A percentile compares a stretch with the other conserved stretches of the same genome.
phyloP scores from a whole-genome alignment of 176 grass and related monocot genomes.

The Lolium multiflorum region DNA sequence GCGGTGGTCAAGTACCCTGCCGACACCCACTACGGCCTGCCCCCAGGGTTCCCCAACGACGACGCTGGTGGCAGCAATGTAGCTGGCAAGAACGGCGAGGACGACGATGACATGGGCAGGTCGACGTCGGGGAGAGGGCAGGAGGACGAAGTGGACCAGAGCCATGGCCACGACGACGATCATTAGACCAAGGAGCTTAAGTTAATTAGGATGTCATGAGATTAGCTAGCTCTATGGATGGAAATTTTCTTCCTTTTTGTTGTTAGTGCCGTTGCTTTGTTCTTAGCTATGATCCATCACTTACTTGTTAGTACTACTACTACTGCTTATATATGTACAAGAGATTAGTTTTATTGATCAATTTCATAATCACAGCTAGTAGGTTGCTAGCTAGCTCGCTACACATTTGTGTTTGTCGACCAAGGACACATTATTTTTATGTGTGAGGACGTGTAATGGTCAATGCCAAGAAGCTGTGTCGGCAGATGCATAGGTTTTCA shows the following conservation, averaged over 20 bases:
- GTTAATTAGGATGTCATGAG: background rate
- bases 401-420: background rate
- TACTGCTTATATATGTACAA: slow-evolving; percentile 38
- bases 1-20: slow-evolving; percentile 69
- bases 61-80: background rate
- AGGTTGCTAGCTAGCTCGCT: background rate
- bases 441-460: slow-evolving; percentile 9
- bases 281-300: slow-evolving; percentile 5
- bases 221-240: slow-evolving; percentile 4
- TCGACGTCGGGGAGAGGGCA: slow-evolving; percentile 3
- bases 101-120: slow-evolving; percentile 28
- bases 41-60: slow-evolving; percentile 42
- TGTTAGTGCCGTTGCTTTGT: background rate
- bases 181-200: background rate
- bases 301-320: slow-evolving; percentile 20
- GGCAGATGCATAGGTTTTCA: slow-evolving; percentile 6
- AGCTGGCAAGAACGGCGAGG: background rate
- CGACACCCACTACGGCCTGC: slow-evolving; percentile 50
- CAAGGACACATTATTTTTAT: background rate
- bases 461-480: slow-evolving; percentile 36
- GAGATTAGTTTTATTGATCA: slow-evolving; percentile 11
- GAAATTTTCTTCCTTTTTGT: background rate
- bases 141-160: slow-evolving; percentile 54
- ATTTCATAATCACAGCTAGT: background rate
- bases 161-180: slow-evolving; percentile 46